Evolutionary conservation across 1,284 basidiomycete genomes (phyloP).

Genomic region (Ustilago vetiveriae): DNA sequence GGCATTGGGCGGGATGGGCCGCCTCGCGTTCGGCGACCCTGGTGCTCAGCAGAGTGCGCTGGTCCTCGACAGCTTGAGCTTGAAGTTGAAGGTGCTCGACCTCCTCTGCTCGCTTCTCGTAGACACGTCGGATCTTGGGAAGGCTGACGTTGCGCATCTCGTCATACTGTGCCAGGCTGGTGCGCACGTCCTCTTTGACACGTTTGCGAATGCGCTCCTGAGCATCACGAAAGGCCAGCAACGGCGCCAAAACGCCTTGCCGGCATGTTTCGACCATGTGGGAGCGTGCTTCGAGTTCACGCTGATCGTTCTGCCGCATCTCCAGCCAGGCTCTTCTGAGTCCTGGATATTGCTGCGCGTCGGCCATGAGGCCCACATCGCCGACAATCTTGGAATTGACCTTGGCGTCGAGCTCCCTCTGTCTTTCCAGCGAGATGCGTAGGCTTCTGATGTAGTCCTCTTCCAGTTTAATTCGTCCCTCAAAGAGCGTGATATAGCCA

Average conservation of each 20-base stretch:
- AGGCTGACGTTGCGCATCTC: constrained; percentile 59
- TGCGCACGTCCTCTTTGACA: constrained; percentile 60
- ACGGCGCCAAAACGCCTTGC: constrained; percentile 49
- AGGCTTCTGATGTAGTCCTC: constrained; percentile 60
- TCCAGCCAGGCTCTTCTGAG: constrained; percentile 53
- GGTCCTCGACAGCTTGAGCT: constrained; percentile 63
- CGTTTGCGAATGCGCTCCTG: constrained; percentile 62
- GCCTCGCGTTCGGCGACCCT: constrained; percentile 21
- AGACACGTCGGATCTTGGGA: constrained; percentile 52
- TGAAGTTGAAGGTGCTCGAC: constrained; percentile 57
- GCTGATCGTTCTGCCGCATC: constrained; percentile 51
- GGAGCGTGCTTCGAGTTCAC: constrained; percentile 56
- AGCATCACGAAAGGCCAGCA: constrained; percentile 59
- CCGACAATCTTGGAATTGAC: constrained; percentile 52
- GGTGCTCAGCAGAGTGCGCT: constrained; percentile 54
- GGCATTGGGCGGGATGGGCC: constrained; percentile 3
- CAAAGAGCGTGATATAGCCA: constrained; percentile 55
- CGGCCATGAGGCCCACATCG: constrained; percentile 43
- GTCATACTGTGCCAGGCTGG: constrained; percentile 54
- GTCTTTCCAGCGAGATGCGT: constrained; percentile 43
- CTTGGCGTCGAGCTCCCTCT: constrained; percentile 59
- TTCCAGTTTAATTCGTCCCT: constrained; percentile 59
- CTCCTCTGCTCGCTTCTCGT: constrained; percentile 63
- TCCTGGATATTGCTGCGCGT: constrained; percentile 30
- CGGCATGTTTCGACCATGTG: constrained; percentile 52